Evolutionary conservation across 805 yeast genomes (phyloP).

Genomic region (Debaryomyces tyrocola): DNA sequence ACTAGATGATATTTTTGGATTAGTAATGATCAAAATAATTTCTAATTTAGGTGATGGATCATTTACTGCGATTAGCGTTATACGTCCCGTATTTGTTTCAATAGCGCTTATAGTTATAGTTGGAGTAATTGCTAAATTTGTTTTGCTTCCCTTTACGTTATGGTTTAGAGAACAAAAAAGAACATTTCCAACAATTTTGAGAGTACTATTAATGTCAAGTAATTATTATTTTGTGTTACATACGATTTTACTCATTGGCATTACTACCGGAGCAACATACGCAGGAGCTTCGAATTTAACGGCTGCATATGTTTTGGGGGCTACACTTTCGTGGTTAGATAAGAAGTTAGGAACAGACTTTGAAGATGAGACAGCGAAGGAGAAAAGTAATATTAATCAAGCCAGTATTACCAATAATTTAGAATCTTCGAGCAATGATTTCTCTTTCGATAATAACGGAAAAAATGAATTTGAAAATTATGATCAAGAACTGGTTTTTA

Average conservation of each 20-base stretch:
- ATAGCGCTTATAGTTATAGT: slow-evolving; percentile 1
- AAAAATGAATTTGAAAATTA: too few relatives aligned
- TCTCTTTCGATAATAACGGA: too few relatives aligned
- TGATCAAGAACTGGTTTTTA: too few relatives aligned
- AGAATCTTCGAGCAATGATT: too few relatives aligned
- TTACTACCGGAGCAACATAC: slow-evolving; percentile 1
- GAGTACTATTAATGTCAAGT: neutral
- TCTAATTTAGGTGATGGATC: slow-evolving; percentile 6
- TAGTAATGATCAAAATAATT: slow-evolving; percentile 5
- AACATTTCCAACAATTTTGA: neutral
- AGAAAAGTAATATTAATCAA: too few relatives aligned
- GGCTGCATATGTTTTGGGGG: slow-evolving; percentile 4
- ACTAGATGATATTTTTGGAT: slow-evolving; percentile 5
- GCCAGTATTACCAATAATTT: too few relatives aligned
- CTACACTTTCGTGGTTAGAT: slow-evolving; percentile 4
- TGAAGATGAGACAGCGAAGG: too few relatives aligned
- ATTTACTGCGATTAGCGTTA: slow-evolving; percentile 1
- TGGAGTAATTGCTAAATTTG: neutral
- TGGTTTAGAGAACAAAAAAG: neutral
- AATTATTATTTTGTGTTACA: slow-evolving; percentile 1
- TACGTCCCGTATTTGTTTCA: slow-evolving; percentile 3
- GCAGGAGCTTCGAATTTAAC: slow-evolving; percentile 5
- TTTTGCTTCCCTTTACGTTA: neutral
- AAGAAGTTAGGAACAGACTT: neutral
- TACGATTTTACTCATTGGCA: neutral